Evolutionary conservation across 345 rosid species (phyloP), one percentile per base, ranked within the genome.

Genomic region (Eucalyptus fibrosa): DNA sequence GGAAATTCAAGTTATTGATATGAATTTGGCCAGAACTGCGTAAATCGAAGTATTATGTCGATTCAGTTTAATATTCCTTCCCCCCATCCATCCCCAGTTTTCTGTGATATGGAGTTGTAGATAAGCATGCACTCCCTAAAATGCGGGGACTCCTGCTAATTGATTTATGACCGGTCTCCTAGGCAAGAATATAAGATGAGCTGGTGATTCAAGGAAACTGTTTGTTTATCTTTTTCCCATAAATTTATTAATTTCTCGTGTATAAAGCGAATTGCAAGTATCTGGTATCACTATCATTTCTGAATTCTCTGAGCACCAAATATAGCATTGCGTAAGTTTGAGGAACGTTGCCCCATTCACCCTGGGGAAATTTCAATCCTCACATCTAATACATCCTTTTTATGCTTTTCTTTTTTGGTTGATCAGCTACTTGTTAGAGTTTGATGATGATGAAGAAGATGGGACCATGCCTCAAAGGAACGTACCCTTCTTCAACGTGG

Each of bases 361-460:
- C 21, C 82, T 42, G 8, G 42, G 83, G 53, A 49, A 30, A 62
- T 45, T 47, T 30, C 34, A 60, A 50, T 72, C 45, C 26, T 72
- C 82, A 15, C 82, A 65, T 47, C 32, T 49, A 32, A 53, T 26
- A 60, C 55, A 19, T 77, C n/a, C 17, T 49, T 34, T 30, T 88
- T 47, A 19, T 65, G 47, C 85, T 49, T 59, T 50, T 56, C 12
- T 87, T 89, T 59, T 87, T 86, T 82, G 82, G 42, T 88, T 91
- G 90, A 21, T 55, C 93, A 97, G 99, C 87, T 97, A 97, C 92
- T 88, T 97, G 90, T 93, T 97, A 87, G 99, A 97, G 91, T 97
- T 97, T 45, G 99, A 98, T 34, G 99, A 97, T 17, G 99, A 98
- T 4, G 99, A 98, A 86, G 99, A 98, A 93, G 98, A 98, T 19